Evolutionary conservation across 2,329 filamentous ascomycete genomes (phyloP).

Genomic region (Aspergillus jensenii): DNA sequence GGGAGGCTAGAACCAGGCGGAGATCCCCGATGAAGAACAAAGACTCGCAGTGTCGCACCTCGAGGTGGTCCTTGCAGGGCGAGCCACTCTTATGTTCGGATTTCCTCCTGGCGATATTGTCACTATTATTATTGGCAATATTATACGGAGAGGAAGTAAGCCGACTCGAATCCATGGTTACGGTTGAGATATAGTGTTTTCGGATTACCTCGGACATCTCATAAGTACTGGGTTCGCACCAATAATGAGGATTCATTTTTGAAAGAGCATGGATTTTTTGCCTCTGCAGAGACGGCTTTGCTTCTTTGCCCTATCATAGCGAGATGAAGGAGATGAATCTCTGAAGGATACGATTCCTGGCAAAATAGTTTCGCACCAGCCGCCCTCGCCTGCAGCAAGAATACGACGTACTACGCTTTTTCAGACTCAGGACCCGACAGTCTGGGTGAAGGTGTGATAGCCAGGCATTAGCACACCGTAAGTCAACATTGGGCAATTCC

Average conservation of each 20-base stretch:
- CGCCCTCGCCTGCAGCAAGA: constrained; percentile 16
- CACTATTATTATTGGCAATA: too few species aligned
- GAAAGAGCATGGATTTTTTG: not conserved
- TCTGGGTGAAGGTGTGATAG: constrained; percentile 27
- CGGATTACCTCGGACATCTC: not conserved
- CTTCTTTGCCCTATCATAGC: constrained; percentile 2
- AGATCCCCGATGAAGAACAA: constrained; percentile 21
- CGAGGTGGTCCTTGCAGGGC: not conserved
- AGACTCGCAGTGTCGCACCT: not conserved
- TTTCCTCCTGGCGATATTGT: not conserved
- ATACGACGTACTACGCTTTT: constrained; percentile 9
- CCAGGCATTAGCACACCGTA: constrained; percentile 23
- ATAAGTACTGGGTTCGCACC: not conserved
- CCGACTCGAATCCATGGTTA: not conserved
- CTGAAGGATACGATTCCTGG: constrained; percentile 13
- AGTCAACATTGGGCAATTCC: constrained; percentile 14
- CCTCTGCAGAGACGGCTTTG: not conserved
- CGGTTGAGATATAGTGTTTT: not conserved
- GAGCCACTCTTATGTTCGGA: not conserved
- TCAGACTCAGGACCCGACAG: constrained; percentile 22
- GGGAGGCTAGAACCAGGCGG: constrained; percentile 14
- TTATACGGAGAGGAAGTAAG: not conserved
- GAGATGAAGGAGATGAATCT: not conserved
- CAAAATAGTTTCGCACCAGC: constrained; percentile 9
- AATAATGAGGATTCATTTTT: not conserved